Percentiles rank a stretch among this genome's conserved stretches.
Evolutionary conservation across 345 rosid genomes (phyloP).

Genomic region (Melaleuca alternifolia): DNA sequence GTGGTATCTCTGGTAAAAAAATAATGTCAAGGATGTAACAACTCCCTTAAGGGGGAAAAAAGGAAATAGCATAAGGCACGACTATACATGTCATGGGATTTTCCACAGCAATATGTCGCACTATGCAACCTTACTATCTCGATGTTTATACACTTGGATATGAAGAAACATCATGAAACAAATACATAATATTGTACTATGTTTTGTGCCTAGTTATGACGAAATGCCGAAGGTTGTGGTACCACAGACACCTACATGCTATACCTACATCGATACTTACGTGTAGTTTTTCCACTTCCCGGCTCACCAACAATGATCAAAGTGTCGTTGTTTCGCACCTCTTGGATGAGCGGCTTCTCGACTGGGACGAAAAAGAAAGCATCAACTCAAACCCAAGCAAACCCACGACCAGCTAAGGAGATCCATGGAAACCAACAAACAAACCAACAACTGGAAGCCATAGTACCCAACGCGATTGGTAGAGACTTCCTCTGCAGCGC

Average conservation of each 20-base stretch:
- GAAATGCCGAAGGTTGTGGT: no score
- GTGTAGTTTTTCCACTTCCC: slow-evolving; percentile 96
- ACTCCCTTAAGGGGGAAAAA: neutral
- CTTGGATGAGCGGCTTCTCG: slow-evolving; percentile 64
- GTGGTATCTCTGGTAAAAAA: slow-evolving; percentile 65
- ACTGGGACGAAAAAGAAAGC: slow-evolving; percentile 19
- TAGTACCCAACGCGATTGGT: slow-evolving; percentile 75
- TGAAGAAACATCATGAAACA: no score
- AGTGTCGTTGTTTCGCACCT: slow-evolving; percentile 46
- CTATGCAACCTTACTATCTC: no score
- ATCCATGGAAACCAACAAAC: neutral
- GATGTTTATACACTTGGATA: no score
- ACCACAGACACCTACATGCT: neutral
- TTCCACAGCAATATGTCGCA: no score
- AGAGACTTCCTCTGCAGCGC: slow-evolving; percentile 59
- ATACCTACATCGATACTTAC: slow-evolving; percentile 18
- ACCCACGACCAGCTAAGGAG: neutral
- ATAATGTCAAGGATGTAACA: neutral
- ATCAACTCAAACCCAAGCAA: neutral
- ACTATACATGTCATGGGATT: no score
- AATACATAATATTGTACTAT: no score
- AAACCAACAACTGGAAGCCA: neutral
- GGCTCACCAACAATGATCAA: slow-evolving; percentile 92
- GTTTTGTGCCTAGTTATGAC: neutral
- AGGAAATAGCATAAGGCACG: no score